Evolutionary conservation across 2,329 filamentous ascomycete species (phyloP), one percentile per base, ranked within the genome.

Genomic region (Colletotrichum sp.): DNA sequence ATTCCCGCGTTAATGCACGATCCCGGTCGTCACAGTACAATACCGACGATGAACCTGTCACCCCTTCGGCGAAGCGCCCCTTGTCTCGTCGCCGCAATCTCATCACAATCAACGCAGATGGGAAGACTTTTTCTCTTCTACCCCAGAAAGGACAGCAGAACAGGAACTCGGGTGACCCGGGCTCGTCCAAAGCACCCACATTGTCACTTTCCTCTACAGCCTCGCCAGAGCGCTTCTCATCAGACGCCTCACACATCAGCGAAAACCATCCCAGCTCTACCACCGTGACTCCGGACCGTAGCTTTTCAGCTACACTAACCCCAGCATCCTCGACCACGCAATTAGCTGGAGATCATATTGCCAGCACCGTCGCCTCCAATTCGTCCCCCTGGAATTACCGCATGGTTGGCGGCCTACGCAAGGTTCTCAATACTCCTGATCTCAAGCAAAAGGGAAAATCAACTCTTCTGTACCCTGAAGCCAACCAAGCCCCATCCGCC

Each of bases 101-200:
- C 34, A 87, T 92, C 74, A 87, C 86, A 69, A 83, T 92, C 32
- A 86, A 92, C 78, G 82, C 89, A 7, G 89, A 92, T 82, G 78
- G 77, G 72, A 91, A 91, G 82, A 92, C 90, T 6, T 92, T 92
- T 79, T 90, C 90, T 18, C 82, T 92, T 72, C 77, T 87, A 77
- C 82, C 82, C 81, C 79, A 87, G 13, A 61, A 61, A 59, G 67
- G 65, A 61, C 70, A 76, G 36, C 70, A 39, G 57, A 67, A 32
- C 59, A 64, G 43, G 59, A 55, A 72, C 32, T 39, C 63, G 36
- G 43, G 34, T 36, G 61, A 69, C 55, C n/a, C 69, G 13, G 48
- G 81, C n/a, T 84, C 83, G 21, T 76, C 81, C 21, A 81, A 81
- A 77, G 89, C 89, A 12, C 83, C 86, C 39, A 84, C 83, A 18